Conservation (phyloP, 2,329 filamentous ascomycete genomes). For the Bimuria novae-zelandiae region DNA sequence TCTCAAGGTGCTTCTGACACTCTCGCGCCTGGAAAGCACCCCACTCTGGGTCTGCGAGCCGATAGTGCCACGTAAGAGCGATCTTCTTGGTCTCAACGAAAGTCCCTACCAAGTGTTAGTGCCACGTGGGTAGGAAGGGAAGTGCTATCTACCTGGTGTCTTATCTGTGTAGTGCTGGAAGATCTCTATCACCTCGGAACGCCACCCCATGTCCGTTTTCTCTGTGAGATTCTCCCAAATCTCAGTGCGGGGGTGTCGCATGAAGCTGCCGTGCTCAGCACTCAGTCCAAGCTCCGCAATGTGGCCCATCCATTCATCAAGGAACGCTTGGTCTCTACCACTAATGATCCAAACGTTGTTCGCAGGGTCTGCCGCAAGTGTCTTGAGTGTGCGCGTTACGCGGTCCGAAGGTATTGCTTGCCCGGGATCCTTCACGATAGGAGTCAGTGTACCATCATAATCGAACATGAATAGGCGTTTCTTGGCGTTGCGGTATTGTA, state of each 20-base stretch:
- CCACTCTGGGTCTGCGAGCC: conserved; percentile 84
- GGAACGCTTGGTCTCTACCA: conserved; percentile 88
- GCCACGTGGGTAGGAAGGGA: neutral
- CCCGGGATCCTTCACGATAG: conserved; percentile 89
- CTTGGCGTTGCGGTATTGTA: conserved; percentile 73
- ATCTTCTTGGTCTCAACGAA: conserved; percentile 95
- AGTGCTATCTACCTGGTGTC: conserved; percentile 68
- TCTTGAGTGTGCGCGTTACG: conserved; percentile 78
- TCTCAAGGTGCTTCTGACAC: conserved; percentile 80
- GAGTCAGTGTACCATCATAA: conserved; percentile 93
- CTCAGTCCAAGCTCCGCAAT: conserved; percentile 89
- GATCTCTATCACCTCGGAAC: conserved; percentile 77
- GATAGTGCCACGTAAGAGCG: conserved; percentile 96
- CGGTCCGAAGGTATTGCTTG: conserved; percentile 86
- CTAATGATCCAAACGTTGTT: conserved; percentile 99
- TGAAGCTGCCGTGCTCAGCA: conserved; percentile 96
- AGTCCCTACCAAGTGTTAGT: conserved; percentile 61
- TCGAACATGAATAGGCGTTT: conserved; percentile 97
- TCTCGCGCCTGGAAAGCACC: conserved; percentile 78
- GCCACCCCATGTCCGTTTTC: conserved; percentile 89
- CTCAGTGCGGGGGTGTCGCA: conserved; percentile 75
- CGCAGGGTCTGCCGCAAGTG: conserved; percentile 74
- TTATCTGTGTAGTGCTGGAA: conserved; percentile 89
- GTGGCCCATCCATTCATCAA: conserved; percentile 90
- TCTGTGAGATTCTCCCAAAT: conserved; percentile 91